Conservation (phyloP, 768 basidiomycete species). For the Saitozyma podzolica region DNA sequence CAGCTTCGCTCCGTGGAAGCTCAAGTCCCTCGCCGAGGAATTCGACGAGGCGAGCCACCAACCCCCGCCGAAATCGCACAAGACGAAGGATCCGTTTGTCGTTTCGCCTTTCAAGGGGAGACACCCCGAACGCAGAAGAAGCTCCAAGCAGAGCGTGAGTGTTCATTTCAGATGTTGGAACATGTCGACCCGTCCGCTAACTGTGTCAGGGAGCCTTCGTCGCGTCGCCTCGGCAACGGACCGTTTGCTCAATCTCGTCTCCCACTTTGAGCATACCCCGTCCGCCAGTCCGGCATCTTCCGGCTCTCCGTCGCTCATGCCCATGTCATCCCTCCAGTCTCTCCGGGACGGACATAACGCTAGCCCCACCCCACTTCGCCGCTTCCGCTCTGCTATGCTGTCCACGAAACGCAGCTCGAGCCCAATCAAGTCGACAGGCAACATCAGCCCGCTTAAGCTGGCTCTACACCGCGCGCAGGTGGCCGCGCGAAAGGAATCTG, state of each 20-base stretch:
- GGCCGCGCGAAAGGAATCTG: neutral
- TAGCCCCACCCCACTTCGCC: slow-evolving; percentile 47
- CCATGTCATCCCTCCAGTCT: slow-evolving; percentile 24
- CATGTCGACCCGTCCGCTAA: neutral
- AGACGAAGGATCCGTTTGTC: neutral
- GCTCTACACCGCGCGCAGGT: slow-evolving; percentile 40
- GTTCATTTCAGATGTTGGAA: neutral
- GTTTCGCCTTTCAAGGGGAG: neutral
- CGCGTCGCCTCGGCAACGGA: slow-evolving; percentile 43
- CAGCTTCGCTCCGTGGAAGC: slow-evolving; percentile 2
- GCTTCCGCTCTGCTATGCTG: slow-evolving; percentile 31
- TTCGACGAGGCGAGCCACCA: slow-evolving; percentile 18
- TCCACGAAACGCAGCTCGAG: slow-evolving; percentile 23
- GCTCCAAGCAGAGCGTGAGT: neutral
- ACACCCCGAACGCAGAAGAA: neutral
- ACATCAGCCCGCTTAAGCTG: slow-evolving; percentile 42
- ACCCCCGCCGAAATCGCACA: neutral
- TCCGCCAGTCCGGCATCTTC: slow-evolving; percentile 13
- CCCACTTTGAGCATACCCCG: slow-evolving; percentile 30
- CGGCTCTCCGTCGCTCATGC: slow-evolving; percentile 12
- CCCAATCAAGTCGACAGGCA: slow-evolving; percentile 20
- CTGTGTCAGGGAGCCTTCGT: slow-evolving; percentile 19
- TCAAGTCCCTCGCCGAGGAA: slow-evolving; percentile 30
- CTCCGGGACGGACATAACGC: slow-evolving; percentile 19
- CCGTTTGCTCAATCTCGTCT: slow-evolving; percentile 35